Evolutionary conservation across 768 basidiomycete species (phyloP).

Genomic region (Pleurotus platypus): DNA sequence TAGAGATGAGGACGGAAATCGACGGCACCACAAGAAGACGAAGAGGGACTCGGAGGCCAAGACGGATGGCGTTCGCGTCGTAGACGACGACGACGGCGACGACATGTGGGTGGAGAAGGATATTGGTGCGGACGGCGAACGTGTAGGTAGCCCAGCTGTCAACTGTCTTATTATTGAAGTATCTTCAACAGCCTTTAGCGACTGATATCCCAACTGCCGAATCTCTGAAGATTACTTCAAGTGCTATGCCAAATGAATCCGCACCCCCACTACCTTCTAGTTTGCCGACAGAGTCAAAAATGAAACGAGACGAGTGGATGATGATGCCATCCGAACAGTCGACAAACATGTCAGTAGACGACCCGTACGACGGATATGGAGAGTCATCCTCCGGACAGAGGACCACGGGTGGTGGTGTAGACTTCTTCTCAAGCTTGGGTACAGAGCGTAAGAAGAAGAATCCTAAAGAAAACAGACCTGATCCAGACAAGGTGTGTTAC

Average conservation of each 20-base stretch:
- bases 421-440: conserved; percentile 90
- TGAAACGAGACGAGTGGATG: conserved; percentile 91
- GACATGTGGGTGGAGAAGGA: conserved; percentile 90
- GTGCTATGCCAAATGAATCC: conserved; percentile 42
- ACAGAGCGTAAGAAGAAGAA: conserved; percentile 69
- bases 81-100: conserved; percentile 72
- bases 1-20: neutral
- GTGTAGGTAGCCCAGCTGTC: conserved; percentile 39
- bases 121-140: conserved; percentile 72
- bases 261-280: conserved; percentile 45
- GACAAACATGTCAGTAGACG: conserved; percentile 33
- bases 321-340: conserved; percentile 41
- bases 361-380: conserved; percentile 64
- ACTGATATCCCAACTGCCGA: conserved; percentile 76
- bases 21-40: conserved; percentile 1
- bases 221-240: conserved; percentile 58
- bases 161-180: conserved; percentile 7
- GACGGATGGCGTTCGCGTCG: conserved; percentile 28
- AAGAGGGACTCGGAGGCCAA: conserved; percentile 1
- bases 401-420: conserved; percentile 56
- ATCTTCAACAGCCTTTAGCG: conserved; percentile 49
- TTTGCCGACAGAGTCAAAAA: conserved; percentile 41
- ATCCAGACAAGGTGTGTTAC: conserved; percentile 64
- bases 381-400: conserved; percentile 43
- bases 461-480: conserved; percentile 50